These are phyloP conservation scores for Colletotrichum echinochloae DNA, from an alignment of 2,329 filamentous ascomycete genomes.

Conservation along the genomic window DNA sequence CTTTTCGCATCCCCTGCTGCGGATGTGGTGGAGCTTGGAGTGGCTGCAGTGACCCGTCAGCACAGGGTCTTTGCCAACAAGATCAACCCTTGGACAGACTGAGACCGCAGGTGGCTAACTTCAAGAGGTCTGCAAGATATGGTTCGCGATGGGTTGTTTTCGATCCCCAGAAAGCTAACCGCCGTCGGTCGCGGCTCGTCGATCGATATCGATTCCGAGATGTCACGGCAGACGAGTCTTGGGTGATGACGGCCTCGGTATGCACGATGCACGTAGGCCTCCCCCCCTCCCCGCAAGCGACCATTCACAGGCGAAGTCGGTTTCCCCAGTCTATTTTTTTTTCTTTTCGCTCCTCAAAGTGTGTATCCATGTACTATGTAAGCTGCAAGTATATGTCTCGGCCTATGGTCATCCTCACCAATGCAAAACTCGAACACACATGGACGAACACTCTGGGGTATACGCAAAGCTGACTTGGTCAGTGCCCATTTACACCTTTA, in stretches of 20 bases:
- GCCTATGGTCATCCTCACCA: slow-evolving; percentile 7
- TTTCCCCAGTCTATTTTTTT: slow-evolving; percentile 25
- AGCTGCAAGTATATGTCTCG: slow-evolving; percentile 26
- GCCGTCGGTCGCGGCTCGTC: background rate
- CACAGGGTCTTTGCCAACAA: slow-evolving; percentile 16
- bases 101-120: background rate
- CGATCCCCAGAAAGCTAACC: background rate
- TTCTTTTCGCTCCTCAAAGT: slow-evolving; percentile 8
- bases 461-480: slow-evolving; percentile 31
- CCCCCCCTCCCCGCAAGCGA: slow-evolving; percentile 20
- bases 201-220: slow-evolving; percentile 23
- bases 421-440: slow-evolving; percentile 9
- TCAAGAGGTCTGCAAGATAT: slow-evolving; percentile 15
- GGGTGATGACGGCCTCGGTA: background rate
- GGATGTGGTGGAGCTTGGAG: slow-evolving; percentile 16
- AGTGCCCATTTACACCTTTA: slow-evolving; percentile 8
- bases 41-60: slow-evolving; percentile 4
- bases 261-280: background rate
- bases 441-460: slow-evolving; percentile 38
- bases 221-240: slow-evolving; percentile 7
- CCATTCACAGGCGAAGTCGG: slow-evolving; percentile 18
- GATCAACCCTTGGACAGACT: slow-evolving; percentile 4
- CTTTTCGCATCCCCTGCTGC: slow-evolving; percentile 10
- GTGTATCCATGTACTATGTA: slow-evolving; percentile 18
- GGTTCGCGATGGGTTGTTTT: background rate